phyloP scores from a whole-genome alignment of 1,139 yeast genomes.

The Casaregolazyma suthepensis region DNA sequence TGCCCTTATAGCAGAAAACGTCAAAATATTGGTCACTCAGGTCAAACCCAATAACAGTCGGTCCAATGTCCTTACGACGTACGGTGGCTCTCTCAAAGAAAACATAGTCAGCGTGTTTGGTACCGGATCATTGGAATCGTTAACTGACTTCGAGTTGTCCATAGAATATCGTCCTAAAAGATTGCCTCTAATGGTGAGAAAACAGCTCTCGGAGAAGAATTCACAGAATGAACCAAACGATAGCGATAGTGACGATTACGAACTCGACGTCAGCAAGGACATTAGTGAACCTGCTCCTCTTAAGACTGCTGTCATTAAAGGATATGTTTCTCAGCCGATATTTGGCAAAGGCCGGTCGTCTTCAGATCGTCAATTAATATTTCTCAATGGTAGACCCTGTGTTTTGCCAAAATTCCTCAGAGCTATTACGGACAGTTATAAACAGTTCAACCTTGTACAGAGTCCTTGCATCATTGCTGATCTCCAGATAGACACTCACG shows the following conservation, averaged over 20 bases:
- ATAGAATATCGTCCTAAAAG: constrained; percentile 13
- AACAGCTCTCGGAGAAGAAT: constrained; percentile 6
- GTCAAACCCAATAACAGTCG: constrained; percentile 13
- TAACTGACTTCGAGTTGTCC: constrained; percentile 41
- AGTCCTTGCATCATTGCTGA: constrained; percentile 67
- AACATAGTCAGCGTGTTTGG: constrained; percentile 70
- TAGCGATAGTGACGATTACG: constrained; percentile 6
- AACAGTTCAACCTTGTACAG: constrained; percentile 63
- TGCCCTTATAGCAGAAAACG: constrained; percentile 46
- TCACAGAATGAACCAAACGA: neutral
- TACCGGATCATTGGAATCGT: constrained; percentile 51
- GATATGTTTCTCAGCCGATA: constrained; percentile 67
- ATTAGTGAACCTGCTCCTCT: neutral
- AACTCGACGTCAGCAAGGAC: constrained; percentile 6
- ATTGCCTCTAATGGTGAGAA: neutral
- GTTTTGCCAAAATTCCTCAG: constrained; percentile 49
- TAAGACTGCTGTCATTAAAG: constrained; percentile 32
- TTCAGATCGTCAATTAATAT: constrained; percentile 69
- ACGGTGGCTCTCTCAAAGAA: constrained; percentile 46
- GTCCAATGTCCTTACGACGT: constrained; percentile 32
- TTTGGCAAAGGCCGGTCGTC: constrained; percentile 70
- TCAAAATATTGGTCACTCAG: constrained; percentile 16
- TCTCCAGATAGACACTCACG: constrained; percentile 45
- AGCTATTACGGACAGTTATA: constrained; percentile 67
- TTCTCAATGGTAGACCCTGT: constrained; percentile 72